Evolutionary conservation across 441 rosid species (phyloP).

Genomic region (Raphanus hybrid): DNA sequence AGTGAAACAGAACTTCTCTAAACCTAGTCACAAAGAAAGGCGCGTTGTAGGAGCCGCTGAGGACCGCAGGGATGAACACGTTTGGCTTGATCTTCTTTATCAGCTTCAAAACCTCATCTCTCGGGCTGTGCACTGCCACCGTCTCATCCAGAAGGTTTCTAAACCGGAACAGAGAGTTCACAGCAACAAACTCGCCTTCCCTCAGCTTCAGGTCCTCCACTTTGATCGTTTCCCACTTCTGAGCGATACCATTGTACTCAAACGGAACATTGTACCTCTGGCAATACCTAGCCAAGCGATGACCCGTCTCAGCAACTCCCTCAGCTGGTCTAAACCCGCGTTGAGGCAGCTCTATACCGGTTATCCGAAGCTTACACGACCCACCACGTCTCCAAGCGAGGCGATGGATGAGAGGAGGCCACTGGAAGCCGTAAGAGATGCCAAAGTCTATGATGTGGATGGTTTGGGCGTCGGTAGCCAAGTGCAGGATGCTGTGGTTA

Average conservation of each 20-base stretch:
- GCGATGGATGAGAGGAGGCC: constrained; percentile 55
- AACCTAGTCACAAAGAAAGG: constrained; percentile 60
- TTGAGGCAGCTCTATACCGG: constrained; percentile 64
- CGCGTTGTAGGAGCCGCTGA: constrained; percentile 54
- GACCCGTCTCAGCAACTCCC: constrained; percentile 64
- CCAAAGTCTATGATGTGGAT: constrained; percentile 82
- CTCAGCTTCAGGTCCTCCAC: constrained; percentile 71
- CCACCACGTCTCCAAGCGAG: constrained; percentile 48
- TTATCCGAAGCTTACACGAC: constrained; percentile 55
- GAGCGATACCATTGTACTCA: constrained; percentile 59
- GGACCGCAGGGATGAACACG: constrained; percentile 55
- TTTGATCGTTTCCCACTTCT: constrained; percentile 70
- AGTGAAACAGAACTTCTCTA: constrained; percentile 59
- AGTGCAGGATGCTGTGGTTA: constrained; percentile 42
- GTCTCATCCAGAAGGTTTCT: constrained; percentile 84
- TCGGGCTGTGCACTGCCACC: constrained; percentile 64
- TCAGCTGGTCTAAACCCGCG: constrained; percentile 63
- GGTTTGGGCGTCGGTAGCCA: constrained; percentile 41
- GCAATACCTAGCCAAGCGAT: constrained; percentile 49
- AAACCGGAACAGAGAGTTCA: constrained; percentile 72
- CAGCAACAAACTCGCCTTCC: constrained; percentile 63
- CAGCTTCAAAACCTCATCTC: constrained; percentile 64
- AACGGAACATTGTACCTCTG: constrained; percentile 53
- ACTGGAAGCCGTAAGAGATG: constrained; percentile 66
- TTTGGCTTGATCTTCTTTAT: constrained; percentile 66